Base-by-base conservation (phyloP, 495 filamentous ascomycete genomes). In the Penicillium steckii region DNA sequence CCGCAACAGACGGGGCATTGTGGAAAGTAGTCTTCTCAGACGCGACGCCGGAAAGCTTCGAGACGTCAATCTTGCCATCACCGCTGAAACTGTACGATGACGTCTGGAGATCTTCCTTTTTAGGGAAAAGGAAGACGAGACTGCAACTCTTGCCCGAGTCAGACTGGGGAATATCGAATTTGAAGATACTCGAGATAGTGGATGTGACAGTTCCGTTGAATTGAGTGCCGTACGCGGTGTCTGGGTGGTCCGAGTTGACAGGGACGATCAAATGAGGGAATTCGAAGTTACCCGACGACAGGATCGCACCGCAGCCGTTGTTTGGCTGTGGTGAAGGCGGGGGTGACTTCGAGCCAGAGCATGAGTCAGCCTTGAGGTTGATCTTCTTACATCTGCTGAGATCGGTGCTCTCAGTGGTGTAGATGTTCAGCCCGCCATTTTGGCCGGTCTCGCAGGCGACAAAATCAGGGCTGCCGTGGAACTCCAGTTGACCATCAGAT, bases 181-280 rank as follows among this genome's bases (percentile, higher is more conserved):
- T 85, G 77, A 87, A 89, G 43, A 86, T 68, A 12, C 76, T 78
- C 18, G 84, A 86, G 48, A 84, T 67, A 21, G 72, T 77, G 1
- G 75, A 60, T 1, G 74, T 76, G 35, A 87, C 70, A 7, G 74
- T 68, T 37, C 84, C 84, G 45, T 78, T 80, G 60, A 67, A 77
- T 0, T 68, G 71, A 13, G 79, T 84, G 9, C 83, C 84, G 9
- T 61, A 56, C 3, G 84, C 74, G 0, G 49, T 67, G 54, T 77
- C 54, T 3, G 85, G 81, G 24, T 69, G 57, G n/a, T 70, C 56
- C 6, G 78, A 80, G 70, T 86, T 73, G 37, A 89, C 68, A 1
- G 84, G 84, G 37, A 89, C 62, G 57, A 89, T 88, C 44, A 89
- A 70, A 60, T 87, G 81, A 19, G 87, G 86, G 60, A 70, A 84